A percentile compares a stretch with the other conserved stretches of the same genome.
These are phyloP conservation scores for Neopestalotiopsis sp. DNA, from an alignment of 2,329 filamentous ascomycete genomes.

Conservation along the genomic window DNA sequence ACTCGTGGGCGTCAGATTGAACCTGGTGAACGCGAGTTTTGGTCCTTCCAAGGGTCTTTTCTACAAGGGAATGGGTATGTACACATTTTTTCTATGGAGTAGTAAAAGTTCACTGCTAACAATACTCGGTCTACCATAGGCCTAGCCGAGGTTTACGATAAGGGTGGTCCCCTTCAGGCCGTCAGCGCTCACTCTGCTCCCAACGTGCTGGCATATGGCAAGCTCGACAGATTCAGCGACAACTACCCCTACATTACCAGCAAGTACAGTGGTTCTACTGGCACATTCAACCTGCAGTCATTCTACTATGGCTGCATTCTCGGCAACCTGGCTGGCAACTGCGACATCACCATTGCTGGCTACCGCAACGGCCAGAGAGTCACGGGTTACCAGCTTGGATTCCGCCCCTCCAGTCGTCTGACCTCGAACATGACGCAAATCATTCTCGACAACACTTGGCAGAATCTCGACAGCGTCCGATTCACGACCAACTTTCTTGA, in stretches of 20 bases:
- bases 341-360: background rate
- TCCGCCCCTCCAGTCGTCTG: background rate
- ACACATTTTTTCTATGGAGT: background rate
- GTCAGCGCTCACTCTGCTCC: background rate
- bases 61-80: conserved; percentile 6
- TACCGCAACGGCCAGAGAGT: background rate
- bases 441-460: background rate
- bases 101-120: background rate
- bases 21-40: conserved; percentile 3
- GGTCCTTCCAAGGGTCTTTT: background rate
- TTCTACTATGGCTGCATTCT: conserved; percentile 8
- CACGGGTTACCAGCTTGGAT: background rate
- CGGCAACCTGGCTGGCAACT: conserved; percentile 2
- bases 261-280: background rate
- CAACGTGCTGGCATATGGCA: conserved; percentile 2
- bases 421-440: background rate
- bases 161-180: background rate
- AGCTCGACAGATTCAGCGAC: background rate
- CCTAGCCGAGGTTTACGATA: background rate
- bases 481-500: background rate
- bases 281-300: conserved; percentile 2
- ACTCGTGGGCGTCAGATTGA: background rate
- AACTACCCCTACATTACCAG: conserved; percentile 2
- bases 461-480: background rate
- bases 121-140: background rate